Conservation (phyloP, 2,329 filamentous ascomycete genomes). For the Hypoxylon sp. region DNA sequence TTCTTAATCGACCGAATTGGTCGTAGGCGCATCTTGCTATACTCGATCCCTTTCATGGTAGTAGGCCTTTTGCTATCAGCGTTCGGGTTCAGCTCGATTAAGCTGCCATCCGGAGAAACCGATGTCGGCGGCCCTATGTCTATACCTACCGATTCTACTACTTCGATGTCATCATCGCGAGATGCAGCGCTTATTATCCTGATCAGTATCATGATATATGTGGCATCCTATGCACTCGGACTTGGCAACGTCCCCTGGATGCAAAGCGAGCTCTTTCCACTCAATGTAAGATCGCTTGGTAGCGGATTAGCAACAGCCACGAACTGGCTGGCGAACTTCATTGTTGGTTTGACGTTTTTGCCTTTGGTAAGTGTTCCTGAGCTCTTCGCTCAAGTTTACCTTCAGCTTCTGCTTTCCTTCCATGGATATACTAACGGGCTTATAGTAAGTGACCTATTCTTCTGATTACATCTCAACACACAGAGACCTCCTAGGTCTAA, state of each 20-base stretch:
- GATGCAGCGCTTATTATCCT: constrained; percentile 72
- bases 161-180: constrained; percentile 30
- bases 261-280: constrained; percentile 90
- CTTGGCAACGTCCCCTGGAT: constrained; percentile 97
- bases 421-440: constrained; percentile 19
- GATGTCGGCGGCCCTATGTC: constrained; percentile 46
- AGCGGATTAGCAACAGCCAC: constrained; percentile 82
- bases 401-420: neutral
- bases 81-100: constrained; percentile 77
- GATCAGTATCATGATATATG: constrained; percentile 82
- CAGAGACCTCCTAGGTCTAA: neutral
- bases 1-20: constrained; percentile 84
- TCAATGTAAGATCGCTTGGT: constrained; percentile 78
- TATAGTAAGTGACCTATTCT: constrained; percentile 31
- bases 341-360: constrained; percentile 88
- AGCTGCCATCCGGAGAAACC: constrained; percentile 55
- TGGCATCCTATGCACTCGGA: constrained; percentile 86
- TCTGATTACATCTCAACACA: neutral
- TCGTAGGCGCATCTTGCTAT: constrained; percentile 82
- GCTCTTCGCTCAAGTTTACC: neutral
- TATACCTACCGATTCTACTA: constrained; percentile 3
- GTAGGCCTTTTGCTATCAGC: constrained; percentile 78
- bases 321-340: constrained; percentile 89
- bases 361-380: constrained; percentile 75
- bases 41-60: constrained; percentile 87